phyloP scores from a whole-genome alignment of 345 rosid genomes.

The Microthlaspi erraticum region DNA sequence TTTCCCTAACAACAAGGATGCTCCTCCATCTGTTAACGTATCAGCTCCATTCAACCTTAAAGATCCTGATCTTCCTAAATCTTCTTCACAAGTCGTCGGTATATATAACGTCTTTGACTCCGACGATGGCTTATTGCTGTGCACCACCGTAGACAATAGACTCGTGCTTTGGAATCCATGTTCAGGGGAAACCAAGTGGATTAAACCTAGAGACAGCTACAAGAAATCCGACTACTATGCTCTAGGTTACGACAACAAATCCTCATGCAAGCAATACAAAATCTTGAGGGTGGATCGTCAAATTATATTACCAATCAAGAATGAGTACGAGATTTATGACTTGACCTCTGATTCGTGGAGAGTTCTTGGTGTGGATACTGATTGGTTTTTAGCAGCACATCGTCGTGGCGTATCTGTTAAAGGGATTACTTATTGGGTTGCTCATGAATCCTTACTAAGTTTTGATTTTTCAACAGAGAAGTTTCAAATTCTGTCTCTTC shows the following conservation, averaged over 20 bases:
- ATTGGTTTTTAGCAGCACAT: background rate
- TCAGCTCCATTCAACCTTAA: background rate
- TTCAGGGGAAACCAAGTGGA: background rate
- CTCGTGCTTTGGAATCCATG: background rate
- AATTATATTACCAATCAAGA: no score
- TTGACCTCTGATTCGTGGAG: background rate
- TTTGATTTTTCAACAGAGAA: background rate
- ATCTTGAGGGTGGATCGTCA: no score
- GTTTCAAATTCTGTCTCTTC: background rate
- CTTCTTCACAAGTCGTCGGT: constrained; percentile 12
- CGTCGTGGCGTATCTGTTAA: background rate
- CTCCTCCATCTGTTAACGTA: background rate
- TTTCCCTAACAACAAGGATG: background rate
- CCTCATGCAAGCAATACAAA: no score
- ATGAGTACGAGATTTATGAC: background rate
- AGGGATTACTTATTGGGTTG: background rate
- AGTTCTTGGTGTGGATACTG: background rate
- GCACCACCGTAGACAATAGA: background rate
- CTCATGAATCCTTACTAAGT: background rate
- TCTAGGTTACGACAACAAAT: no score
- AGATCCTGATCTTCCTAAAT: background rate
- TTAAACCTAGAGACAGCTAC: no score
- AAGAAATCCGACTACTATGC: no score
- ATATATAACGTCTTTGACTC: no score
- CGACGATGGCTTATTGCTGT: no score